Evolutionary conservation across 2,329 filamentous ascomycete species (phyloP), one percentile per base, ranked within the genome.

Genomic region (Aspergillus pseudoglaucus): DNA sequence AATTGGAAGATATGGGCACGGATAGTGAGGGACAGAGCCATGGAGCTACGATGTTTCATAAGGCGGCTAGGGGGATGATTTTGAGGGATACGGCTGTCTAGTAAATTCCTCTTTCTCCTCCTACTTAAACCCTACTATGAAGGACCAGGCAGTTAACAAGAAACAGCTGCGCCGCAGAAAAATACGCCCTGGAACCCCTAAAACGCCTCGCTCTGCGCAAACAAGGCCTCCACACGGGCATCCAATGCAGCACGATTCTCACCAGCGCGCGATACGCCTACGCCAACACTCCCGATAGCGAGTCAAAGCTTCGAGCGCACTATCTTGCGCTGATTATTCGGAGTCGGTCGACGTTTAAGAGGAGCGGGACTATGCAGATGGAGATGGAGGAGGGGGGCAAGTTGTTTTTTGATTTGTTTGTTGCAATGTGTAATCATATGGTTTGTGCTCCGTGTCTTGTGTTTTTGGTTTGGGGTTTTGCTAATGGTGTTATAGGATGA

Each of bases 291-390:
- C 88, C 90, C 3, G 88, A 95, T 64, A 87, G 78, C 18, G 90
- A 95, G 74, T 91, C 87, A n/a, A 90, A 90, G 69, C 78, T 95
- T 46, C 81, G 90, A 50, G 89, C 89, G 20, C 90, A 95, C 69
- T 96, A 95, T 60, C 82, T 95, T 33, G 89, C 90, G 15, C 82
- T 95, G 63, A 95, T 95, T 70, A 94, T 95, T 64, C 84, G 90
- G 55, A 88, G 85, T 59, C 82, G 90, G 56, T 80, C 81, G 63
- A 95, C 88, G 2, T 95, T 96, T 72, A 95, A 95, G 77, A 80
- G 88, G 47, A 95, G 89, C 69, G 89, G 90, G 47, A 95, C 90
- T 3, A 95, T 95, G 90, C 90, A 95, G 71, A 81, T 88, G 57
- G 90, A 95, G 73, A 95, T 96, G 90, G 87, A 87, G 67, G 81